Evolutionary conservation across 1,284 basidiomycete species (phyloP).

Genomic region (Microbotryomycetes sp.): DNA sequence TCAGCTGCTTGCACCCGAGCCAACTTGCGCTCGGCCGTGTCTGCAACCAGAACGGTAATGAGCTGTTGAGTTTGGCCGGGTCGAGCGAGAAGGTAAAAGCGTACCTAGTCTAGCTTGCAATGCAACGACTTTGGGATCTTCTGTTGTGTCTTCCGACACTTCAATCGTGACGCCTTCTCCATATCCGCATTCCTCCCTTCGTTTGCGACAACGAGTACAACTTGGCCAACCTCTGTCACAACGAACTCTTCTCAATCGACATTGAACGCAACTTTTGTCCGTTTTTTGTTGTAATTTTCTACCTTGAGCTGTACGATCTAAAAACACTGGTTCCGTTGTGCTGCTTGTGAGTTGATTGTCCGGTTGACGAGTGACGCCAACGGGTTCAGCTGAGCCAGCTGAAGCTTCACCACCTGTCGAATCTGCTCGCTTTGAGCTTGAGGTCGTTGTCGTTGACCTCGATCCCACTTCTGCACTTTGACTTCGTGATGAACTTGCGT

Average conservation of each 20-base stretch:
- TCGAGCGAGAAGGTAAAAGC: too few relatives aligned
- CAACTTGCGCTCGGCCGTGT: not conserved
- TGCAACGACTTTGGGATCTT: not conserved
- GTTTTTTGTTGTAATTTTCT: not conserved
- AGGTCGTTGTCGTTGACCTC: too few relatives aligned
- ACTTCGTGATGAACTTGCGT: too few relatives aligned
- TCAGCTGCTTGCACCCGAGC: not conserved
- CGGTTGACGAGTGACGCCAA: not conserved
- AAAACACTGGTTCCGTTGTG: not conserved
- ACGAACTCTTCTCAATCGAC: slow-evolving; percentile 18
- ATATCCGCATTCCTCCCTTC: slow-evolving; percentile 21
- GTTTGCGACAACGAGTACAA: slow-evolving; percentile 21
- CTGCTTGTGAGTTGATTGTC: too few relatives aligned
- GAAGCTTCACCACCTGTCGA: too few relatives aligned
- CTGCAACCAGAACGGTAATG: not conserved
- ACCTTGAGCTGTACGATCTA: not conserved
- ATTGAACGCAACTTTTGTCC: slow-evolving; percentile 1
- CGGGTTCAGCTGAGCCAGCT: too few relatives aligned
- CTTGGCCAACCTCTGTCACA: slow-evolving; percentile 19
- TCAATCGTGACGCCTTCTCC: slow-evolving; percentile 15
- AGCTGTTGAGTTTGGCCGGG: too few relatives aligned
- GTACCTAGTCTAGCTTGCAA: not conserved
- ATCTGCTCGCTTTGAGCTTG: too few relatives aligned
- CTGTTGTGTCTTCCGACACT: not conserved
- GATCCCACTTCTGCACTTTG: too few relatives aligned